A percentile compares a stretch with the other conserved stretches of the same genome.
Conservation (phyloP, 768 basidiomycete species). For the Boletus rubroflammeus region DNA sequence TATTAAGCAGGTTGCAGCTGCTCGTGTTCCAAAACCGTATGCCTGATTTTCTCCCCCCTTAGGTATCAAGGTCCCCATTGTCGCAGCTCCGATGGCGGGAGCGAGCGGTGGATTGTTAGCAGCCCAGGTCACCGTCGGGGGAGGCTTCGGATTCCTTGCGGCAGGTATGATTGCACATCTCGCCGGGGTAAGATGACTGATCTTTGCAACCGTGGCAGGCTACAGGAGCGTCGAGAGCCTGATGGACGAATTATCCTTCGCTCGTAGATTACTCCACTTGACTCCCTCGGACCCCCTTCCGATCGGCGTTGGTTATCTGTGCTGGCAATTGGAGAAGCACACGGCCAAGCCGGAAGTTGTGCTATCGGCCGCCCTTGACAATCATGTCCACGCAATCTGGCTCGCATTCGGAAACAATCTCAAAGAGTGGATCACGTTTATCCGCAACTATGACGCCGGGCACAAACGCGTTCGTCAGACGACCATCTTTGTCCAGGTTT, state of each 20-base stretch:
- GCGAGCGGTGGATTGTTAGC: constrained; percentile 61
- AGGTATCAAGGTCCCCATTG: constrained; percentile 59
- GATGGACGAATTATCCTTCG: constrained; percentile 48
- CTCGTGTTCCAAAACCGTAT: background rate
- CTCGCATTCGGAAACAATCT: constrained; percentile 65
- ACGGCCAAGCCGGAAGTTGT: constrained; percentile 38
- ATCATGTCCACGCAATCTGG: constrained; percentile 65
- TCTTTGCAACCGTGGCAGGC: constrained; percentile 33
- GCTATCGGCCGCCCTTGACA: constrained; percentile 49
- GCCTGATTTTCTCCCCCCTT: background rate
- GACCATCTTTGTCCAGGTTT: constrained; percentile 63
- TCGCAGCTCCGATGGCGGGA: constrained; percentile 69
- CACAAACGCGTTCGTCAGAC: constrained; percentile 41
- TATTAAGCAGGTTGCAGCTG: constrained; percentile 41
- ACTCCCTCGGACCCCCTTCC: constrained; percentile 37
- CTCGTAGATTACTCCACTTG: constrained; percentile 42
- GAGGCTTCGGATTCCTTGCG: constrained; percentile 76
- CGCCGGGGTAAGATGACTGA: background rate
- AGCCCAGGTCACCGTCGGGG: constrained; percentile 59
- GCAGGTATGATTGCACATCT: constrained; percentile 40
- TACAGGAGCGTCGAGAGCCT: constrained; percentile 45
- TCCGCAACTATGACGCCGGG: constrained; percentile 52
- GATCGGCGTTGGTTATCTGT: constrained; percentile 73
- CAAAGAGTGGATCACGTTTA: constrained; percentile 54
- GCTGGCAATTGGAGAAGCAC: constrained; percentile 63